Percentiles rank a stretch among this genome's conserved stretches.
phyloP scores from a whole-genome alignment of 2,329 filamentous ascomycete species.

The Calonectria hawksworthii region DNA sequence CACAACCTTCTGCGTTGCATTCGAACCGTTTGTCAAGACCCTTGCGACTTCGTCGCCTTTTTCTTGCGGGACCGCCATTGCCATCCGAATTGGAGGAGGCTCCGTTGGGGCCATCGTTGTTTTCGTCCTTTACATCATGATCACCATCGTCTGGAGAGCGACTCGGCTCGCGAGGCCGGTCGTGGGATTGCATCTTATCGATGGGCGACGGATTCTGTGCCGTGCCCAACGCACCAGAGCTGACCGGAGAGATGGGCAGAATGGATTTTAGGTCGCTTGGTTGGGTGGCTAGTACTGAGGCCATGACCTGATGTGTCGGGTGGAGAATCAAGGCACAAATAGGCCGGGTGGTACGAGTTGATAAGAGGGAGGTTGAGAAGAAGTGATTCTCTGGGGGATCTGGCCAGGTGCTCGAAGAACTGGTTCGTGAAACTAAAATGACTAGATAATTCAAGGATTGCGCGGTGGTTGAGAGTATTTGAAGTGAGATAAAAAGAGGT shows the following conservation, averaged over 20 bases:
- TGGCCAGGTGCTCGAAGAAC: not conserved
- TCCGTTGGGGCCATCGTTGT: slow-evolving; percentile 51
- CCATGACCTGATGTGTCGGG: slow-evolving; percentile 41
- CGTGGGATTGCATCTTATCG: slow-evolving; percentile 51
- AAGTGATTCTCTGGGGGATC: not conserved
- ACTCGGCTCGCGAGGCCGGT: slow-evolving; percentile 58
- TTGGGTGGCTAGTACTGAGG: slow-evolving; percentile 43
- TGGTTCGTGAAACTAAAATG: not conserved
- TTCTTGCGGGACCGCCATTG: slow-evolving; percentile 70
- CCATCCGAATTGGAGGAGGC: slow-evolving; percentile 68
- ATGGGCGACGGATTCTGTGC: slow-evolving; percentile 53
- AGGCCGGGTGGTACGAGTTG: slow-evolving; percentile 2
- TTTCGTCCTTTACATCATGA: slow-evolving; percentile 56
- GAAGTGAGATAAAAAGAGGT: slow-evolving; percentile 29
- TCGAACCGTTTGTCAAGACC: slow-evolving; percentile 86
- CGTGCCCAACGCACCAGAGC: slow-evolving; percentile 58
- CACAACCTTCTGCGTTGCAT: slow-evolving; percentile 88
- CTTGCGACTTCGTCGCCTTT: slow-evolving; percentile 81
- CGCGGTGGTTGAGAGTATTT: slow-evolving; percentile 29
- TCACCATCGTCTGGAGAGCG: slow-evolving; percentile 59
- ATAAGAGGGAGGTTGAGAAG: not conserved
- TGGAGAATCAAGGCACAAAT: slow-evolving; percentile 17
- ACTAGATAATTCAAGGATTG: slow-evolving; percentile 26
- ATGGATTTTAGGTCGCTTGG: slow-evolving; percentile 49
- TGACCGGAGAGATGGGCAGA: slow-evolving; percentile 56